A percentile compares a stretch with the other conserved stretches of the same genome.
Conservation (phyloP, 352 stramenopile species). For the Globisporangium nodosum region DNA sequence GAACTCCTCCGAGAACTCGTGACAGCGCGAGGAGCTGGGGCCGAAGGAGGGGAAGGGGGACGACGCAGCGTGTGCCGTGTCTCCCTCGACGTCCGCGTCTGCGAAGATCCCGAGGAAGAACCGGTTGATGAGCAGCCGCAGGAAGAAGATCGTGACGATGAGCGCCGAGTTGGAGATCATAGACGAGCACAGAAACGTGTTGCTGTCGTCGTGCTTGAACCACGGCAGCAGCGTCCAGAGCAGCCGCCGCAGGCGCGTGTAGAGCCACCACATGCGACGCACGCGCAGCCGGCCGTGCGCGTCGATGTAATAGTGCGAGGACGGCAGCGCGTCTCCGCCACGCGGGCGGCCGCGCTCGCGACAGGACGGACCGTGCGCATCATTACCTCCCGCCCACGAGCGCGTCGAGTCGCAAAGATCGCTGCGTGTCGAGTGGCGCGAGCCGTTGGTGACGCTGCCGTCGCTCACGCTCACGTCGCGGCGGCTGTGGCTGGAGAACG, state of each 20-base stretch:
- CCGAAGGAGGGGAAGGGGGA: neutral
- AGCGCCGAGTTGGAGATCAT: constrained; percentile 76
- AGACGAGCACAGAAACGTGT: constrained; percentile 64
- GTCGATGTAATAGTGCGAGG: constrained; percentile 69
- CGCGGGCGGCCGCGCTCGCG: neutral
- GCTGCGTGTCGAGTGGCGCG: constrained; percentile 15
- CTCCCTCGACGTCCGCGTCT: constrained; percentile 13
- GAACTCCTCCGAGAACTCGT: constrained; percentile 52
- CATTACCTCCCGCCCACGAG: neutral
- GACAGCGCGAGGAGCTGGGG: constrained; percentile 17
- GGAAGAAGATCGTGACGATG: constrained; percentile 48
- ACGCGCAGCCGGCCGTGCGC: constrained; percentile 35
- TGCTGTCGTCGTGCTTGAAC: constrained; percentile 72
- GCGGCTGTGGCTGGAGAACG: constrained; percentile 15
- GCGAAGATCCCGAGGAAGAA: constrained; percentile 41
- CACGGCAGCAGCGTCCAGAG: constrained; percentile 43
- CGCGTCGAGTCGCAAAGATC: constrained; percentile 8
- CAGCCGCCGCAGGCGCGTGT: constrained; percentile 38
- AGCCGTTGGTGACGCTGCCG: constrained; percentile 13
- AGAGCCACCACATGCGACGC: constrained; percentile 52
- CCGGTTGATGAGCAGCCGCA: constrained; percentile 44
- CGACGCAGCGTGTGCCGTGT: neutral
- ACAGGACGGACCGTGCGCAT: neutral
- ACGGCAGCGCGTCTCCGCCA: constrained; percentile 16
- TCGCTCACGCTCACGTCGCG: constrained; percentile 9